Evolutionary conservation across 2,329 filamentous ascomycete genomes (phyloP), one percentile per base, ranked within the genome.

Genomic region (Rhynchosporium agropyri): DNA sequence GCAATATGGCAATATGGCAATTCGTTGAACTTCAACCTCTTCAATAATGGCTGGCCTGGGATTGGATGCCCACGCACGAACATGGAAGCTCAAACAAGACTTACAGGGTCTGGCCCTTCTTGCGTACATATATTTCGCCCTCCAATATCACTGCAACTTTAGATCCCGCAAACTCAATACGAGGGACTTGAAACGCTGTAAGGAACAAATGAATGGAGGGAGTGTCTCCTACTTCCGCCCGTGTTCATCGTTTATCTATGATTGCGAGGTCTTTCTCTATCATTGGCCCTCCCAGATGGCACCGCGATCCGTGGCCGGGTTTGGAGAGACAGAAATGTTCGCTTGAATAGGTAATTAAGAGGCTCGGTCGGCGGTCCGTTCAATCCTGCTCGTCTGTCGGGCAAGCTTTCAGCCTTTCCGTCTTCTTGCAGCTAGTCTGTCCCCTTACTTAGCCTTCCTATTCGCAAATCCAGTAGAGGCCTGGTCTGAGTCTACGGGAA

Each of bases 321-420:
- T 51, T 15, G 45, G 45, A 31, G 58, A 40, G 36, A 48, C 5
- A 33, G 4, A 3, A 51, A 9, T 26, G 8, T 29, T 12, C 9
- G 26, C 2, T 4, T 15, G 42, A 31, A 33, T 38, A 64, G 43
- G 43, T 60, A 43, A 31, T 49, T 31, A 50, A 62, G 60, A 59
- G 46, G 48, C 58, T 71, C 68, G 71, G 66, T 57, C 68, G 62
- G 55, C 71, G 70, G 71, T 69, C 71, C 69, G 70, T 58, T 56
- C 63, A 68, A 48, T 56, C 42, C 53, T 43, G 53, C 53, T 55
- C 53, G 53, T 55, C 53, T 56, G 42, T 56, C 53, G 53, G 53
- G 43, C 26, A 45, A 26, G 2, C 33, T 28, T 56, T 15, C 38
- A 56, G 42, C 38, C 26, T 31, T 40, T 38, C 43, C 56, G 12